These are phyloP conservation scores for Penicillium sp. DNA, from an alignment of 2,329 filamentous ascomycete genomes.

Conservation along the genomic window DNA sequence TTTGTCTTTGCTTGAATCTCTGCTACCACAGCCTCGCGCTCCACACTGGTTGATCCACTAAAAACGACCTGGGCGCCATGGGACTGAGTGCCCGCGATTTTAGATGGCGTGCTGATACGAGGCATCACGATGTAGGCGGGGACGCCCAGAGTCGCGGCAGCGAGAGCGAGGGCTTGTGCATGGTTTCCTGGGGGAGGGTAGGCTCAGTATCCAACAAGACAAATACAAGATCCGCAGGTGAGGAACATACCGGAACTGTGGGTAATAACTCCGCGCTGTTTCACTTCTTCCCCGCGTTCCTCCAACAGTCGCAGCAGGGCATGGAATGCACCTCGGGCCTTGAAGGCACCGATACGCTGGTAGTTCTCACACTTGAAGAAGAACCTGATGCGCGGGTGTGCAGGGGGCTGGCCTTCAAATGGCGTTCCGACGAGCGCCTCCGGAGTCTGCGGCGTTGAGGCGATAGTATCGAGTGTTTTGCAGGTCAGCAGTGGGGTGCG, in stretches of 20 bases:
- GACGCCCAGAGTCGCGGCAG: slow-evolving; percentile 71
- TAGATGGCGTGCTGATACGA: slow-evolving; percentile 76
- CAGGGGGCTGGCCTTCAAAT: slow-evolving; percentile 60
- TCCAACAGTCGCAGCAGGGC: slow-evolving; percentile 70
- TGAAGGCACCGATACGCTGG: slow-evolving; percentile 90
- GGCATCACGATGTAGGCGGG: slow-evolving; percentile 93
- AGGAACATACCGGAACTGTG: slow-evolving; percentile 74
- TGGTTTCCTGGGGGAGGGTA: slow-evolving; percentile 73
- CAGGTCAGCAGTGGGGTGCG: slow-evolving; percentile 81
- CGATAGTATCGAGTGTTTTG: slow-evolving; percentile 70
- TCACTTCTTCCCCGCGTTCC: slow-evolving; percentile 63
- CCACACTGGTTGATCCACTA: slow-evolving; percentile 75
- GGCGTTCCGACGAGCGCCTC: slow-evolving; percentile 58
- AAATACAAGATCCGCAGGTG: neutral
- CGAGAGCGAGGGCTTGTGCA: slow-evolving; percentile 86
- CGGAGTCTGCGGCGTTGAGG: slow-evolving; percentile 67
- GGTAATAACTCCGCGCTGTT: slow-evolving; percentile 75
- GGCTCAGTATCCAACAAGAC: neutral
- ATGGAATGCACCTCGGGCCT: slow-evolving; percentile 87
- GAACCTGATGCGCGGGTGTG: slow-evolving; percentile 68
- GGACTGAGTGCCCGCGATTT: slow-evolving; percentile 77
- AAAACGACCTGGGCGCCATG: slow-evolving; percentile 81
- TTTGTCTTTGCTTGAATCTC: slow-evolving; percentile 70
- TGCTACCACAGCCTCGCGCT: slow-evolving; percentile 77
- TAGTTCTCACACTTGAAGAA: slow-evolving; percentile 97